Base-by-base conservation (phyloP, 1,139 yeast species). In the Sugiyamaella neomexicana region DNA sequence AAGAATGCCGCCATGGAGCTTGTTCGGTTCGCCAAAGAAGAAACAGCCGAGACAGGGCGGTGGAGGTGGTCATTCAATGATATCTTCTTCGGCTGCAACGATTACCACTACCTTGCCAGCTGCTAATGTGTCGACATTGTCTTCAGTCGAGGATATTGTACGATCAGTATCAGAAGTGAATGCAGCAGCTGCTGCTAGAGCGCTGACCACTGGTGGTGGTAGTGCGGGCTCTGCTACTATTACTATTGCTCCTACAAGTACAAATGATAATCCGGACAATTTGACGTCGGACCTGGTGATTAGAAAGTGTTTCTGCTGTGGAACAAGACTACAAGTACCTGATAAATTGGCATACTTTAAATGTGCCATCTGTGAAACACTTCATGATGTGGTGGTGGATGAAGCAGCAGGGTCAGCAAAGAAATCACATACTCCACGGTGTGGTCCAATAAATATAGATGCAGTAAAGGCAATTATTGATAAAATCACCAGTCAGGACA, bases 291-390 rank as follows among this genome's bases (percentile, higher is more conserved):
- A 36, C 27, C 27, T 56, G 55, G 45, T 43, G n/a, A 46, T 56
- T n/a, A 54, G 54, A 42, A 52, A 55, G 44, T 78, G 81, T 58
- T 62, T 68, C 6, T 86, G 95, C 65, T 86, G 95, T 70, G 87
- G 86, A 0, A 79, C 83, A 0, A 63, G 78, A 5, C 68, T 85
- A 38, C 75, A 79, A 10, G 77, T 80, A 59, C 84, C 86, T 0
- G 68, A 68, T 5, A 66, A 66, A 7, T 72, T 78, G 1, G 55
- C 66, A 8, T 82, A 81, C 61, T 81, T 80, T 66, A 76, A 78
- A 56, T 86, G 95, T 54, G 58, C 65, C 8, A 58, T 64, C 15
- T 66, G 70, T 44, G 65, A 62, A 13, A 64, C 67, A 2, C 58
- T 60, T 60, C 76, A 46, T 55, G 75, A 57, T 61, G 55, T 39